Conservation (phyloP, 1,284 basidiomycete species). For the Ustilago tritici region DNA sequence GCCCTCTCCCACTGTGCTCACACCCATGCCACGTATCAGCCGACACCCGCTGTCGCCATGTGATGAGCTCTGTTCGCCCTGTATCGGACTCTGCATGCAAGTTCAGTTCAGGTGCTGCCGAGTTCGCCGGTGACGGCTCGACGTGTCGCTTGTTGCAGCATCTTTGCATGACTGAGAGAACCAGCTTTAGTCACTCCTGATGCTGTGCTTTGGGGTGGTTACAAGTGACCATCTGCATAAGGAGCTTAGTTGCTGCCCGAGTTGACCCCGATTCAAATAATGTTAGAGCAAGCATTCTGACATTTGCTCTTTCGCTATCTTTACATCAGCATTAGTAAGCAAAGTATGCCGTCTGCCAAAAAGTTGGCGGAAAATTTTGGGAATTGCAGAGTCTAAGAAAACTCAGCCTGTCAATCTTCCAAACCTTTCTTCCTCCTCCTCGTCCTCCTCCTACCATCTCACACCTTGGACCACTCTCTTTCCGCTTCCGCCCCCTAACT, state of each 20-base stretch:
- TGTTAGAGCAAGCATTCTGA: no score
- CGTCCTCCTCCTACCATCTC: not conserved
- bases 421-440: slow-evolving; percentile 6
- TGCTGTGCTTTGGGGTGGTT: not conserved
- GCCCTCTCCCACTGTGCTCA: not conserved
- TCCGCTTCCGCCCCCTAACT: not conserved
- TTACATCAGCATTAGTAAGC: slow-evolving; percentile 27
- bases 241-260: no score
- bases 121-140: not conserved
- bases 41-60: slow-evolving; percentile 1
- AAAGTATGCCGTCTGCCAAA: slow-evolving; percentile 13
- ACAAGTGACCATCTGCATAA: no score
- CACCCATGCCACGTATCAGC: not conserved
- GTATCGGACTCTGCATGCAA: not conserved
- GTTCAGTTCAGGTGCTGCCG: not conserved
- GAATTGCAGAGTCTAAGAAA: slow-evolving; percentile 9
- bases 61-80: not conserved
- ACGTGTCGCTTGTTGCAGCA: not conserved
- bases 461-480: not conserved
- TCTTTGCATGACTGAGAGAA: not conserved
- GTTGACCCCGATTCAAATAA: no score
- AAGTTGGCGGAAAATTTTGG: slow-evolving; percentile 44
- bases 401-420: slow-evolving; percentile 29
- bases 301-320: not conserved
- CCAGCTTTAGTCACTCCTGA: not conserved